These are phyloP conservation scores for Umbelopsis ramanniana DNA, from an alignment of 192 early-diverging fungal genomes.

Conservation along the genomic window DNA sequence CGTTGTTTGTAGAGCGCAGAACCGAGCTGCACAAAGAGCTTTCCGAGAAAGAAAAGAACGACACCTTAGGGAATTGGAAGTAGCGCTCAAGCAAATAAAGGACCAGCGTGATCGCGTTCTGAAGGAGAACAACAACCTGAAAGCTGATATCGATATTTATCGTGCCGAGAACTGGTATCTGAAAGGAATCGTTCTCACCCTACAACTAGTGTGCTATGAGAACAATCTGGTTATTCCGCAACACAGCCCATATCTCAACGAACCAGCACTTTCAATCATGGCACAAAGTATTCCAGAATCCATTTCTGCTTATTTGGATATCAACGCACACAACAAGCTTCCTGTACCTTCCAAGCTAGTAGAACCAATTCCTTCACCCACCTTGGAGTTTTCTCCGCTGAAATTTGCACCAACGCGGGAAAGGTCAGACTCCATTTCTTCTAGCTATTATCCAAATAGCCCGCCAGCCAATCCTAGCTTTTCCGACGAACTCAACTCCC, in stretches of 20 bases:
- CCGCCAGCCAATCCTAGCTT: not conserved
- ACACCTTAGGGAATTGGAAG: slow-evolving; percentile 78
- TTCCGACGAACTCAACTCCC: not conserved
- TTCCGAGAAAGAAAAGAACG: slow-evolving; percentile 87
- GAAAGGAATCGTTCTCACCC: slow-evolving; percentile 50
- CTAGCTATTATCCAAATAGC: not conserved
- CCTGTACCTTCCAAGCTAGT: slow-evolving; percentile 28
- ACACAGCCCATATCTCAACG: slow-evolving; percentile 39
- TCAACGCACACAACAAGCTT: slow-evolving; percentile 39
- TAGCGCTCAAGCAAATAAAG: slow-evolving; percentile 67
- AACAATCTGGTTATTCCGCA: slow-evolving; percentile 37
- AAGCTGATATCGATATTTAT: slow-evolving; percentile 45
- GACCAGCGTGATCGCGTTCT: slow-evolving; percentile 55
- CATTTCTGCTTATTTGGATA: slow-evolving; percentile 30
- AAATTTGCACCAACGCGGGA: not conserved
- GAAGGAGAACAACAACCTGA: slow-evolving; percentile 47
- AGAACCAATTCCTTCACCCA: not conserved
- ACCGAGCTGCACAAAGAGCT: slow-evolving; percentile 9
- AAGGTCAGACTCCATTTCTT: not conserved
- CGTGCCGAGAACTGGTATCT: slow-evolving; percentile 54
- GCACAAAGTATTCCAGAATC: slow-evolving; percentile 29
- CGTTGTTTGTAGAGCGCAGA: not conserved
- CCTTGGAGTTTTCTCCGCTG: not conserved
- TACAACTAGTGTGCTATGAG: slow-evolving; percentile 41
- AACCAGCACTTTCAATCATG: slow-evolving; percentile 26